These are phyloP conservation scores for Arabis alpina DNA, from an alignment of 345 rosid species.

Conservation along the genomic window DNA sequence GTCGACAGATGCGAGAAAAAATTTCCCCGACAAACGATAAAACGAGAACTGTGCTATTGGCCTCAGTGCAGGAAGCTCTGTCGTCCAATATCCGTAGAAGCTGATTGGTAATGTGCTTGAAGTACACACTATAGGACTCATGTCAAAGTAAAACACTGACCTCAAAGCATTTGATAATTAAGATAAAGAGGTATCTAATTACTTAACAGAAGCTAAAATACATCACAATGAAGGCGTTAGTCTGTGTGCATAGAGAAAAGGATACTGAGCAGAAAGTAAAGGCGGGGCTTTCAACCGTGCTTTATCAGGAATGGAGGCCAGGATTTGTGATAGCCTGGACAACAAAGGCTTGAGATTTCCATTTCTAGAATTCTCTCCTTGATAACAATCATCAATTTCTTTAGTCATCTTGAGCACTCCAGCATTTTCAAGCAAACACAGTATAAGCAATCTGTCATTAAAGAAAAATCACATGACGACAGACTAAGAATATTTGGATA, in stretches of 20 bases:
- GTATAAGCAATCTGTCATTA: constrained; percentile 71
- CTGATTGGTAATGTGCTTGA: constrained; percentile 73
- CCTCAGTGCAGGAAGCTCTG: constrained; percentile 39
- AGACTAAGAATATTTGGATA: constrained; percentile 8
- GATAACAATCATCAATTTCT: constrained; percentile 51
- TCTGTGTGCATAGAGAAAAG: constrained; percentile 45
- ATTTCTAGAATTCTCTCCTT: constrained; percentile 37
- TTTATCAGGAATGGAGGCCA: constrained; percentile 92
- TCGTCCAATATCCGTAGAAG: constrained; percentile 59
- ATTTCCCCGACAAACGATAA: constrained; percentile 67
- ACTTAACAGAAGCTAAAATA: constrained; percentile 23
- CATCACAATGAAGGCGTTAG: constrained; percentile 17
- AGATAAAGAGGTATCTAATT: constrained; percentile 13
- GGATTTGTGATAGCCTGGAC: constrained; percentile 70
- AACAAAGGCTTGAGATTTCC: constrained; percentile 49
- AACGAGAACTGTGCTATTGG: constrained; percentile 43
- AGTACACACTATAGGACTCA: constrained; percentile 62
- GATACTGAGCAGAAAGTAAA: constrained; percentile 89
- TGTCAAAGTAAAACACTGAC: constrained; percentile 52
- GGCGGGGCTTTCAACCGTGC: constrained; percentile 62
- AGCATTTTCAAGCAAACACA: constrained; percentile 76
- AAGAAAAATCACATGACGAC: constrained; percentile 22
- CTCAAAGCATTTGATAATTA: constrained; percentile 23
- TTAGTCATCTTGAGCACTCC: constrained; percentile 67
- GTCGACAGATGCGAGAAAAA: constrained; percentile 86